Evolutionary conservation across 2,329 filamentous ascomycete genomes (phyloP).

Genomic region (Penicillium sp.): DNA sequence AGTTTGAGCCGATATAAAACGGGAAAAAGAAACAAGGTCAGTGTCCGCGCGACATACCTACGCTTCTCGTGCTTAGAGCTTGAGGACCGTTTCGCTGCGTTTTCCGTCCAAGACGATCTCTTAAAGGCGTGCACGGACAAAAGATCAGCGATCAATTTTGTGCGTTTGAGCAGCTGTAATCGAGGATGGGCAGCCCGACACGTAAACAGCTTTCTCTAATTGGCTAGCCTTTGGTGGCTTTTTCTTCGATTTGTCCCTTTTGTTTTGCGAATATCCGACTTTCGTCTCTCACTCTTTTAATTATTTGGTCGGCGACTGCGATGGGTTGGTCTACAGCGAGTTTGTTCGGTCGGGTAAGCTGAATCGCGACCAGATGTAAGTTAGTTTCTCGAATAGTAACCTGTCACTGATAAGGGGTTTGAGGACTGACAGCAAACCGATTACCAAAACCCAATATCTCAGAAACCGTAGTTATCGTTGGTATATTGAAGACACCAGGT

Average conservation of each 20-base stretch:
- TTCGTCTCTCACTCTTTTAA: conserved; percentile 16
- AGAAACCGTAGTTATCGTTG: conserved; percentile 20
- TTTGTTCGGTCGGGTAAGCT: conserved; percentile 26
- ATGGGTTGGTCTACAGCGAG: conserved; percentile 18
- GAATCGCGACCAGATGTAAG: conserved; percentile 18
- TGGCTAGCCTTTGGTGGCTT: conserved; percentile 19
- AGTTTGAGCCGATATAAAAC: background rate
- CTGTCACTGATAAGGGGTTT: conserved; percentile 26
- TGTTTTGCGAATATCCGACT: conserved; percentile 7
- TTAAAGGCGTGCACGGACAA: conserved; percentile 24
- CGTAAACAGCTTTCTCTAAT: conserved; percentile 26
- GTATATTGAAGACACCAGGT: conserved; percentile 29
- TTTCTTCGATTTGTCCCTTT: conserved; percentile 18
- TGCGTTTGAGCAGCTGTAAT: conserved; percentile 31
- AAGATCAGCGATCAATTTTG: conserved; percentile 19
- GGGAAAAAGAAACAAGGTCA: conserved; percentile 52
- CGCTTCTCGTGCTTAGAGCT: conserved; percentile 27
- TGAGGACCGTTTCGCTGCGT: conserved; percentile 29
- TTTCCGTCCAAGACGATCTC: conserved; percentile 32
- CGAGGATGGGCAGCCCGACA: conserved; percentile 27
- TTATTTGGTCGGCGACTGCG: conserved; percentile 16
- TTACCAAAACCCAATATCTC: conserved; percentile 22
- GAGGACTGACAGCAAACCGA: conserved; percentile 21
- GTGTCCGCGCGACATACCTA: conserved; percentile 68
- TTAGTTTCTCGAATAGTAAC: conserved; percentile 24